These are phyloP conservation scores for Psilocybe cubensis DNA, from an alignment of 768 basidiomycete genomes.

Conservation along the genomic window DNA sequence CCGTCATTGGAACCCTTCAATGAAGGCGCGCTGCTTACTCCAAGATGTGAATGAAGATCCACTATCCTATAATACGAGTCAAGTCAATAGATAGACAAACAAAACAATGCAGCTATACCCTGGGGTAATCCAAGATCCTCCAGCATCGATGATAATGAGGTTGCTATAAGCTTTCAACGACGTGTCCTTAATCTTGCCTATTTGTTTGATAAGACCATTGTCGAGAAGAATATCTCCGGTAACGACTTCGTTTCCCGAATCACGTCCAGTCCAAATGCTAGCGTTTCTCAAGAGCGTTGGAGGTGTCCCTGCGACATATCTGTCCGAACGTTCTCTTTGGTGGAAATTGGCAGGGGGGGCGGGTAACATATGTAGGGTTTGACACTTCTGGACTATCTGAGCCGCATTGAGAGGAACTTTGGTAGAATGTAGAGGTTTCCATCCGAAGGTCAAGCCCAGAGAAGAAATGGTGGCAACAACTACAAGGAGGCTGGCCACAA, in stretches of 20 bases:
- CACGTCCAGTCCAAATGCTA: slow-evolving; percentile 63
- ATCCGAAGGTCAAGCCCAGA: slow-evolving; percentile 24
- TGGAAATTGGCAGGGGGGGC: slow-evolving; percentile 47
- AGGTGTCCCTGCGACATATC: slow-evolving; percentile 63
- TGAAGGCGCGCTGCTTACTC: slow-evolving; percentile 31
- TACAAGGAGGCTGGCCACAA: slow-evolving; percentile 25
- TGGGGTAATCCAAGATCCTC: slow-evolving; percentile 80
- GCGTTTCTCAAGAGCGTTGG: slow-evolving; percentile 73
- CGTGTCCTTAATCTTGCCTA: slow-evolving; percentile 44
- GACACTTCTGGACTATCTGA: slow-evolving; percentile 54
- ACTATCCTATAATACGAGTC: slow-evolving; percentile 28
- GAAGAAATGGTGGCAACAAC: slow-evolving; percentile 27
- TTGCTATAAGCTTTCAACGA: slow-evolving; percentile 21
- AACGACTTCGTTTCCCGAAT: slow-evolving; percentile 56
- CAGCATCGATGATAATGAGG: slow-evolving; percentile 50
- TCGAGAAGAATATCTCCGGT: slow-evolving; percentile 63
- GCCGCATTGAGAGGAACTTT: slow-evolving; percentile 40
- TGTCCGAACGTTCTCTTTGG: slow-evolving; percentile 52
- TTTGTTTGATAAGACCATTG: slow-evolving; percentile 56
- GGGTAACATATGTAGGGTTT: slow-evolving; percentile 47
- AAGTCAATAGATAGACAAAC: not conserved
- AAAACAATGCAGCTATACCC: slow-evolving; percentile 35
- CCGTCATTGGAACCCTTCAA: slow-evolving; percentile 46
- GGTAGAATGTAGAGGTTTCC: slow-evolving; percentile 14
- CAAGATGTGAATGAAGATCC: slow-evolving; percentile 60